phyloP scores from a whole-genome alignment of 768 basidiomycete species.

The Tricholomella constricta region DNA sequence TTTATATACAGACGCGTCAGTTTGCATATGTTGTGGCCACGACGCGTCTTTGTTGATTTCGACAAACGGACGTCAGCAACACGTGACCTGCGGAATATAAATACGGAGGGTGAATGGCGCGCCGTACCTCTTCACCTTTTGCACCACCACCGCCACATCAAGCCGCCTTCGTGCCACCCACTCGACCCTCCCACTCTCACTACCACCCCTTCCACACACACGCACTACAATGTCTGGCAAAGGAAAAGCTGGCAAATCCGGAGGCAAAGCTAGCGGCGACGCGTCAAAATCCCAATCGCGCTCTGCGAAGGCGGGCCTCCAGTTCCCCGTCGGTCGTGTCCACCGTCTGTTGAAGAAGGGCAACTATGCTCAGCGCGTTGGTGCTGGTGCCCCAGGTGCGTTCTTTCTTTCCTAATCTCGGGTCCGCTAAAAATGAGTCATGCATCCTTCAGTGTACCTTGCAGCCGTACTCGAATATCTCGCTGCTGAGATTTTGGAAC shows the following conservation, averaged over 20 bases:
- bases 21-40: constrained; percentile 46
- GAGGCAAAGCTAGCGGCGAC: constrained; percentile 52
- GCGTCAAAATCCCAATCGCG: constrained; percentile 63
- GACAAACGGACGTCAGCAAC: constrained; percentile 13
- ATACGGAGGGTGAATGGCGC: constrained; percentile 22
- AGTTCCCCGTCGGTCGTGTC: constrained; percentile 92
- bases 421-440: background rate
- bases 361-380: constrained; percentile 86
- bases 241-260: constrained; percentile 47
- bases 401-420: constrained; percentile 6
- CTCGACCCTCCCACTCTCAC: constrained; percentile 19
- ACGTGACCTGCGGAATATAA: constrained; percentile 35
- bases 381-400: constrained; percentile 83
- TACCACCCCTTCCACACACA: constrained; percentile 15
- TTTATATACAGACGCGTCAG: constrained; percentile 48
- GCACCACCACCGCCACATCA: constrained; percentile 13
- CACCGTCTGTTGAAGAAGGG: constrained; percentile 87
- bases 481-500: constrained; percentile 90
- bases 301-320: constrained; percentile 73
- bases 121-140: constrained; percentile 19
- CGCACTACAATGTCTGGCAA: constrained; percentile 48
- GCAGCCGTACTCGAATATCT: constrained; percentile 92
- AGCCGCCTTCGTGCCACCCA: background rate
- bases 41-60: constrained; percentile 40
- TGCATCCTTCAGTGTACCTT: constrained; percentile 64